Conservation (phyloP, 257 asterid species). For the Cruciata laevipes region DNA sequence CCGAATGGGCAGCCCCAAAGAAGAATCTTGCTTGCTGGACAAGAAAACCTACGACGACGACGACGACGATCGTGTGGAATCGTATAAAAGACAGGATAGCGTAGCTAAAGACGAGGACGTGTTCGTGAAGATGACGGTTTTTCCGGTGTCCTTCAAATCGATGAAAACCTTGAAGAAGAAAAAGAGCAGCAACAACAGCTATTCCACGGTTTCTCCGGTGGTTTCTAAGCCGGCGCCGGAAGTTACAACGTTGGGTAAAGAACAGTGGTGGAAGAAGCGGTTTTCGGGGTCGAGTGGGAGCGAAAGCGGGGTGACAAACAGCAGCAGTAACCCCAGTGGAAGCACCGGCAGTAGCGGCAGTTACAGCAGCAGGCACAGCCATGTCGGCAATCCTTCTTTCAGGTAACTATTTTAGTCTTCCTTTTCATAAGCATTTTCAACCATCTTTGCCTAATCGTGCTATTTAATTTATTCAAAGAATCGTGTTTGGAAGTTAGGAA, state of each 20-base stretch:
- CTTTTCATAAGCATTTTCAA: background rate
- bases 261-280: slow-evolving; percentile 74
- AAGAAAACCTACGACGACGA: slow-evolving; percentile 7
- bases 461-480: background rate
- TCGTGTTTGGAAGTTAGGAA: background rate
- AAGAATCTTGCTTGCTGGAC: slow-evolving; percentile 15
- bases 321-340: slow-evolving; percentile 23
- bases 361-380: slow-evolving; percentile 11
- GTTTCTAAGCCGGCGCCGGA: slow-evolving; percentile 51
- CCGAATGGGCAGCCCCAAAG: slow-evolving; percentile 15
- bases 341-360: slow-evolving; percentile 21
- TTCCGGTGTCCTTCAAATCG: slow-evolving; percentile 41
- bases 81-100: slow-evolving; percentile 25
- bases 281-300: slow-evolving; percentile 41
- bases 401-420: background rate
- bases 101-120: slow-evolving; percentile 43
- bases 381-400: slow-evolving; percentile 12
- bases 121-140: slow-evolving; percentile 59
- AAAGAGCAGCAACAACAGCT: slow-evolving; percentile 15
- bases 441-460: background rate
- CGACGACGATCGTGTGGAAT: background rate
- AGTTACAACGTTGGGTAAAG: slow-evolving; percentile 33
- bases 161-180: slow-evolving; percentile 24
- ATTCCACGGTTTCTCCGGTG: slow-evolving; percentile 19
- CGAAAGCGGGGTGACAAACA: slow-evolving; percentile 22